Evolutionary conservation across 2,329 filamentous ascomycete genomes (phyloP).

Genomic region (Ophiostoma himal-ulmi): DNA sequence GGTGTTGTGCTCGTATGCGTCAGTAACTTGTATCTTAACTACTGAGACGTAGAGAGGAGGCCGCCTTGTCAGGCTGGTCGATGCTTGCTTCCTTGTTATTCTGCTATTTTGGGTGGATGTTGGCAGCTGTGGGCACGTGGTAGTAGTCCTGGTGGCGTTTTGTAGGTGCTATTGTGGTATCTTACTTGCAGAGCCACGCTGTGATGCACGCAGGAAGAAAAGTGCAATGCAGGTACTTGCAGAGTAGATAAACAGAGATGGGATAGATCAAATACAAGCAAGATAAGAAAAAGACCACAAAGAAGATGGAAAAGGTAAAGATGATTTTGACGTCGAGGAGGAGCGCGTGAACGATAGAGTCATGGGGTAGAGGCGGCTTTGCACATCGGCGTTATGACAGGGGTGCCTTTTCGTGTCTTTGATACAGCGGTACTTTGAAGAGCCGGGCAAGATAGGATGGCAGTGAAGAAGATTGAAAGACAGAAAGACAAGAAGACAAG

Average conservation of each 20-base stretch:
- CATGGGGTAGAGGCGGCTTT: slow-evolving; percentile 4
- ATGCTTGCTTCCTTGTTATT: background rate
- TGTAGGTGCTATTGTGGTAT: background rate
- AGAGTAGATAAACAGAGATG: background rate
- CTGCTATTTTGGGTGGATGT: background rate
- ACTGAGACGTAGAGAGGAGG: slow-evolving; percentile 3
- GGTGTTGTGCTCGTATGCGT: background rate
- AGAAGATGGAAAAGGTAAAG: background rate
- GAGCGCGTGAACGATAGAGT: background rate
- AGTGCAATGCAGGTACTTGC: background rate
- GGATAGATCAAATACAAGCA: background rate
- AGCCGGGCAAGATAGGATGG: background rate
- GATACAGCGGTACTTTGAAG: background rate
- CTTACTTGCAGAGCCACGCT: background rate
- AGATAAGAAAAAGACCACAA: background rate
- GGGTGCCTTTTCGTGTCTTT: background rate
- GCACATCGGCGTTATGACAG: background rate
- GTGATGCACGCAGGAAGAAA: background rate
- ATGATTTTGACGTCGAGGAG: background rate
- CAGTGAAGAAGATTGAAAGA: background rate
- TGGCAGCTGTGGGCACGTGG: slow-evolving; percentile 3
- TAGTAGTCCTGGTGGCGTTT: too few species aligned
- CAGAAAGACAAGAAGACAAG: background rate
- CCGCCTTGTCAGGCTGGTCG: slow-evolving; percentile 2
- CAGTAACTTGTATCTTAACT: background rate